phyloP scores from a whole-genome alignment of 257 asterid species.

The Rubia yunnanensis region DNA sequence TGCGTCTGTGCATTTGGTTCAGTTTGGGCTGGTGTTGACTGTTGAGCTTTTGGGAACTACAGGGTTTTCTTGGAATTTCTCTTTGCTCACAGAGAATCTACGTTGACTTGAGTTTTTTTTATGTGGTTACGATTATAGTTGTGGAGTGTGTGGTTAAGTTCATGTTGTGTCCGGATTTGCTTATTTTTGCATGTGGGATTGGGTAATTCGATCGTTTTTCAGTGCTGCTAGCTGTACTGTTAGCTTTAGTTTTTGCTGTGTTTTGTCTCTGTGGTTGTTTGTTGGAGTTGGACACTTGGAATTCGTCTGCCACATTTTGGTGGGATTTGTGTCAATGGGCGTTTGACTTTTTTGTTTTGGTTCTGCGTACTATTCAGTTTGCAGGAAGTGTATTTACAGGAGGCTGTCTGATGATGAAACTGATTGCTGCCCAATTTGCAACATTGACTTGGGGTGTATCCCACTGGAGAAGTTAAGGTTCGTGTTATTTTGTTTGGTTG shows the following conservation, averaged over 20 bases:
- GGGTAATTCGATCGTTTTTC: not conserved
- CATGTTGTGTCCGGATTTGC: not conserved
- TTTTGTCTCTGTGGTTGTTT: not conserved
- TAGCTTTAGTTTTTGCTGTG: not conserved
- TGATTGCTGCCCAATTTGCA: conserved; percentile 88
- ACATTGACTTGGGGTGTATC: conserved; percentile 71
- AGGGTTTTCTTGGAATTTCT: not conserved
- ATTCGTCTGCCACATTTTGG: not conserved
- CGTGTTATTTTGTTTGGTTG: not conserved
- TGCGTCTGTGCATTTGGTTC: conserved; percentile 12
- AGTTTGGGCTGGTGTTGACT: conserved; percentile 6
- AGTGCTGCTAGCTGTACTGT: not conserved
- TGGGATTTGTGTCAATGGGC: not conserved
- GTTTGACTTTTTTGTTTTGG: conserved; percentile 9
- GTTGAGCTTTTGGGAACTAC: conserved; percentile 6
- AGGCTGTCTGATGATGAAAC: conserved; percentile 79
- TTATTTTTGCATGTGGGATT: not conserved
- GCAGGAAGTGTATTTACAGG: conserved; percentile 84
- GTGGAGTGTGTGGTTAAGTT: not conserved
- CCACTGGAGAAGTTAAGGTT: conserved; percentile 91
- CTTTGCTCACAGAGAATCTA: not conserved
- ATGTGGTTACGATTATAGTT: not conserved
- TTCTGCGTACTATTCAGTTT: conserved; percentile 42
- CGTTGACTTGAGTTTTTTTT: conserved; percentile 1
- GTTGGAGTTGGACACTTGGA: not conserved